Conservation (phyloP, 169 alveolate genomes). For the Nephromyces sp. region DNA sequence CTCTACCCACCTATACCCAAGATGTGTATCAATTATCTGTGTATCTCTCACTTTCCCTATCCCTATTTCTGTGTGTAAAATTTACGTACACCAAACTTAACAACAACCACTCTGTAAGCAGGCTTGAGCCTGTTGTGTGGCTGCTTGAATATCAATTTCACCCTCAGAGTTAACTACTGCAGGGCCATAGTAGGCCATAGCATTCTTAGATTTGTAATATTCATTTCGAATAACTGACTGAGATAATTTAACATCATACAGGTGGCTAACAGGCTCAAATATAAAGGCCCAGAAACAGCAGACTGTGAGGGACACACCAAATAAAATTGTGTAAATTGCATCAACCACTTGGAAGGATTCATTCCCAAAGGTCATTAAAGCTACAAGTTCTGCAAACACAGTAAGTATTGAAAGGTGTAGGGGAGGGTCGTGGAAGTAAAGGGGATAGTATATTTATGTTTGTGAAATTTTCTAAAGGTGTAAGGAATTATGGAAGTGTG, state of each 20-base stretch:
- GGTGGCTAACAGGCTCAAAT: conserved; percentile 75
- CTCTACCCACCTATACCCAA: no score
- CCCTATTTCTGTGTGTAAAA: no score
- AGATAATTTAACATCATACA: conserved; percentile 71
- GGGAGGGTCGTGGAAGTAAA: not conserved
- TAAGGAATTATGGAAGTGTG: no score
- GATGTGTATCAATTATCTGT: no score
- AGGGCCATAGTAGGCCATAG: conserved; percentile 86
- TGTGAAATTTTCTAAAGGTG: not conserved
- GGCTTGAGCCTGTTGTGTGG: conserved; percentile 39
- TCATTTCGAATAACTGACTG: conserved; percentile 82
- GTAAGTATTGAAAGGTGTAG: no score
- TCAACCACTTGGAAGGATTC: conserved; percentile 53
- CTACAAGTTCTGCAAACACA: conserved; percentile 53
- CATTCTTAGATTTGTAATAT: conserved; percentile 77
- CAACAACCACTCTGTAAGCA: conserved; percentile 9
- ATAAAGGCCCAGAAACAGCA: conserved; percentile 70
- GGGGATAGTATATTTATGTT: not conserved
- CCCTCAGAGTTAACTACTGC: conserved; percentile 80
- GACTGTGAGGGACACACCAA: conserved; percentile 57
- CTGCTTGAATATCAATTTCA: conserved; percentile 63
- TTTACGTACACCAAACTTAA: no score
- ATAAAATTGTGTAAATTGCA: conserved; percentile 57
- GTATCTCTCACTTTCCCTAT: no score
- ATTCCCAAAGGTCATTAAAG: conserved; percentile 51